Evolutionary conservation across 2,329 filamentous ascomycete species (phyloP).

Genomic region (Microdochium trichocladiopsis): DNA sequence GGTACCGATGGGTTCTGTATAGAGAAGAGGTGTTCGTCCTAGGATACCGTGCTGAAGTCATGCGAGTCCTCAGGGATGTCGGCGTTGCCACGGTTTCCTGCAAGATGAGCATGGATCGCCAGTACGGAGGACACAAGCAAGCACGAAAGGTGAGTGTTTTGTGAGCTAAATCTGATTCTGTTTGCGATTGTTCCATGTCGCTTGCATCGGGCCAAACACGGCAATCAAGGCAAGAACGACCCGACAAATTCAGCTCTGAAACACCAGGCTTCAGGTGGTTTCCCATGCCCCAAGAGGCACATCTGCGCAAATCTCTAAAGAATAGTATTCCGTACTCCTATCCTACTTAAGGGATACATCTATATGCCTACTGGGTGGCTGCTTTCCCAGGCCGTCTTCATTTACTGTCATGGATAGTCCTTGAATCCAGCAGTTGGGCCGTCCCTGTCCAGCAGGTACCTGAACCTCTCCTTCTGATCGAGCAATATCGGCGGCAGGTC

Average conservation of each 20-base stretch:
- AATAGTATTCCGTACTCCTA: too few relatives aligned
- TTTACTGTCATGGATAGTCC: conserved; percentile 28
- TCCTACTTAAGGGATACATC: background rate
- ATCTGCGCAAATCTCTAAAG: too few relatives aligned
- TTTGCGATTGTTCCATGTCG: background rate
- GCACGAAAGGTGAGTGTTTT: too few relatives aligned
- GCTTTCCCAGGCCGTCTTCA: background rate
- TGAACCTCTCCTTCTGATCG: conserved; percentile 28
- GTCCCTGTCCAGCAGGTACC: conserved; percentile 37
- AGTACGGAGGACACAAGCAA: too few relatives aligned
- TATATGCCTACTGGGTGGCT: too few relatives aligned
- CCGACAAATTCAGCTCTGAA: background rate
- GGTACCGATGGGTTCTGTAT: too few relatives aligned
- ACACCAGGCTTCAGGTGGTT: background rate
- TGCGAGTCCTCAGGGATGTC: too few relatives aligned
- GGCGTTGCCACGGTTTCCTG: background rate
- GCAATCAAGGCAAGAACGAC: background rate
- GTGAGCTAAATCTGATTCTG: too few relatives aligned
- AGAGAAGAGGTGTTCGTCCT: too few relatives aligned
- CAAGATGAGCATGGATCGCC: background rate
- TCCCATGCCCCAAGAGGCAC: too few relatives aligned
- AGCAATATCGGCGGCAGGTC: conserved; percentile 46
- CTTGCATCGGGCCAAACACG: background rate
- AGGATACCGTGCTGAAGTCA: too few relatives aligned
- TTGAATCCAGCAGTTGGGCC: conserved; percentile 38